Evolutionary conservation across 2,329 filamentous ascomycete species (phyloP), one percentile per base, ranked within the genome.

Genomic region (Colletotrichum falcatum): DNA sequence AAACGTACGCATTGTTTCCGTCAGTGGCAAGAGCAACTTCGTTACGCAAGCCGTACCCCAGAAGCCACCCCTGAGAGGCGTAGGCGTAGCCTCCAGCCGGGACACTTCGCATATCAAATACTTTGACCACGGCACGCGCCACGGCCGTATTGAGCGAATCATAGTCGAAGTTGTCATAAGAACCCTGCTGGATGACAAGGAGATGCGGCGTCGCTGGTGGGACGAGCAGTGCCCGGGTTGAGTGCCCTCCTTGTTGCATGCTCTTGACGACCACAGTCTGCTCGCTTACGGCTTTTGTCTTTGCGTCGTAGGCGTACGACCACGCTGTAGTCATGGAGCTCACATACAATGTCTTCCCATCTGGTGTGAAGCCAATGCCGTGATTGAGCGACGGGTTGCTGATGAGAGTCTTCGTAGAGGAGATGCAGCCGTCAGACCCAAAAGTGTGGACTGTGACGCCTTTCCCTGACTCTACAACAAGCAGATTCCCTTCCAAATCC

Each of bases 1-100:
- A 1, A 9, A 66, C 74, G 46, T 66, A 75, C 74, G 71, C 72
- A 51, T 74, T 77, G 53, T 76, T 79, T 9, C 79, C 79, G 70
- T 90, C 83, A 60, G 87, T 86, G 7, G 81, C 85, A 44, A 91
- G 81, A 14, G 89, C 90, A 26, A 91, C 88, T 35, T 89, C 88
- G 77, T 92, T 92, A 11, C 90, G 83, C 60, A 92, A 79, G 0
- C 82, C 82, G 56, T 82, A 83, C 0, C 78, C 82, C 30, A 81
- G 78, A 33, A 81, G 78, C 66, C 78, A 78, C 6, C 82, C 82
- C n/a, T 79, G 77, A 1, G 77, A 81, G 66, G 79, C 81, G 73
- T 81, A 84, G 73, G 78, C 77, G 71, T 77, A 82, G 0, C 81
- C 82, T 6, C 62, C 74, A 0, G 77, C 70, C 0, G 81, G 82